Base-by-base conservation (phyloP, 768 basidiomycete genomes). In the Amanita inopinata region DNA sequence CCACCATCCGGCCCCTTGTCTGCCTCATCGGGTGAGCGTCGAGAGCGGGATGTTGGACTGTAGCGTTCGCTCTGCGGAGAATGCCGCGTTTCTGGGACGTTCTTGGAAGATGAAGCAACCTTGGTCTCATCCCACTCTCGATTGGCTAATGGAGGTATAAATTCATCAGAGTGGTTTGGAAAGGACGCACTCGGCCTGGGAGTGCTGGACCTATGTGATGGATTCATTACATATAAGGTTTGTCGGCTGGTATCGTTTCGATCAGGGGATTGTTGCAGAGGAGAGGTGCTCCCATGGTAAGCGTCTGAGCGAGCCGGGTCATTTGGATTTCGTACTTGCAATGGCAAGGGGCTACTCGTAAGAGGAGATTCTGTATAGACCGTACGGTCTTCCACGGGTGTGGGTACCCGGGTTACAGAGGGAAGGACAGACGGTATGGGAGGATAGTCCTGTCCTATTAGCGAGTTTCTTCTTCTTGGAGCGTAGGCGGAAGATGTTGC, bases 401-500 rank as follows among this genome's bases (percentile, higher is more conserved):
- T 12, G 17, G 42, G 11, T 12, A 43, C 18, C 8, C 42, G 20
- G 5, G 22, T 3, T 5, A 28, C 33, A n/a, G 41, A 17, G 10
- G 41, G 41, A 20, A 43, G 11, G 24, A 43, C 11, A 15, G 15
- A 24, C 7, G 42, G n/a, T 19, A 11, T 18, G 5, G 22, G 8
- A 17, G 11, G 23, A 4, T 30, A 12, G 6, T 36, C 42, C n/a
- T 31, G 30, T 25, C 38, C 28, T 12, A 22, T 12, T 5, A 25
- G 8, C 6, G 12, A 24, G 38, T 12, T 28, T 28, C 27, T 6
- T 7, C 27, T 6, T 7, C n/a, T 28, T 24, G 25, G 4, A 2
- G 61, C 62, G 42, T 64, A 65, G 7, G 61, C 60, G n/a, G 57
- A 54, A 24, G 65, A 63, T 6, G 64, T 52, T 1, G 61, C 58